A percentile compares a stretch with the other conserved stretches of the same genome.
phyloP scores from a whole-genome alignment of 805 yeast genomes.

The Candida saitoana region DNA sequence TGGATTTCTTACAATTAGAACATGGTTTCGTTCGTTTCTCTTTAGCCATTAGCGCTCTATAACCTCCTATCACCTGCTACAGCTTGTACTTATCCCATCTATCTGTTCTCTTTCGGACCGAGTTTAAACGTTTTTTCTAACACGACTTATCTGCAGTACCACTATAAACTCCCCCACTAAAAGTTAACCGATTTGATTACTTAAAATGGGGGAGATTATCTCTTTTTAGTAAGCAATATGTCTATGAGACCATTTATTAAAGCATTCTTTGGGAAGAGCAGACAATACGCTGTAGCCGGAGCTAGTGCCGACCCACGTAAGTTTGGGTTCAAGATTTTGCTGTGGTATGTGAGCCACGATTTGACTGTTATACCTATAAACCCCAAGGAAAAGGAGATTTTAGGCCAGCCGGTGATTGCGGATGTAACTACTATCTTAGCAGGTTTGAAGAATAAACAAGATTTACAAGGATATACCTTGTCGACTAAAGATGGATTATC shows the following conservation, averaged over 20 bases:
- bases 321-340: constrained; percentile 64
- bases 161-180: background rate
- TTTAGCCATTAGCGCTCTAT: constrained; percentile 20
- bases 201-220: no score
- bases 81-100: no score
- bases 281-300: constrained; percentile 65
- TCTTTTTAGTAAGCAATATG: constrained; percentile 26
- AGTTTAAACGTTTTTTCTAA: no score
- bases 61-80: background rate
- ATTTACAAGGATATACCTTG: constrained; percentile 22
- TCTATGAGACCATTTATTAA: constrained; percentile 36
- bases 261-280: constrained; percentile 47
- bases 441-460: constrained; percentile 14
- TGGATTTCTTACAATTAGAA: constrained; percentile 55
- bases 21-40: constrained; percentile 57
- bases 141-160: no score
- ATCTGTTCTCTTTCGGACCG: no score
- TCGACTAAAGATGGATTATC: constrained; percentile 43
- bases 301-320: constrained; percentile 63
- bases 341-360: constrained; percentile 59
- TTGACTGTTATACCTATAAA: constrained; percentile 66
- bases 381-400: constrained; percentile 48
- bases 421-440: constrained; percentile 26
- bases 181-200: background rate
- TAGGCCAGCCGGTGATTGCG: constrained; percentile 37